Percentiles rank a stretch among this genome's conserved stretches.
These are phyloP conservation scores for Saposhnikovia divaricata DNA, from an alignment of 129 eudicot species.

Conservation along the genomic window DNA sequence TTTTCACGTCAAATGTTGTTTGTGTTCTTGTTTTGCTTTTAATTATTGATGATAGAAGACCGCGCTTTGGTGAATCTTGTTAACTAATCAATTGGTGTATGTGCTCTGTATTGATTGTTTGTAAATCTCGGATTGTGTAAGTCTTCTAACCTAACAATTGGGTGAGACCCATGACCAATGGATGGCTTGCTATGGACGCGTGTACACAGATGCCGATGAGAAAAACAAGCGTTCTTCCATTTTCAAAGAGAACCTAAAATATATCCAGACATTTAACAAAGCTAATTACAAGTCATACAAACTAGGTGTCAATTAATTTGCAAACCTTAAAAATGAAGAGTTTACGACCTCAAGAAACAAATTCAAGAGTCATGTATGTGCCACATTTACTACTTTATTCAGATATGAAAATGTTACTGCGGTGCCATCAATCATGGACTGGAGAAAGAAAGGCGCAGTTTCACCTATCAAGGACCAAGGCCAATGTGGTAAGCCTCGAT, in stretches of 20 bases:
- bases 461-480: background rate
- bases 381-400: background rate
- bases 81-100: no score
- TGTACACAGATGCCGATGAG: slow-evolving; percentile 23
- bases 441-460: background rate
- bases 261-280: slow-evolving; percentile 26
- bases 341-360: background rate
- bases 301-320: background rate
- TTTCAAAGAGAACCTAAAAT: slow-evolving; percentile 19
- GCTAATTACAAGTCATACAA: background rate
- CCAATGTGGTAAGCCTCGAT: background rate
- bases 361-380: background rate
- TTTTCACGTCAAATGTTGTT: no score
- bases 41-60: no score
- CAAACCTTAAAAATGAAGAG: background rate
- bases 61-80: no score
- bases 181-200: slow-evolving; percentile 30
- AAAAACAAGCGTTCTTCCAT: slow-evolving; percentile 23
- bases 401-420: slow-evolving; percentile 1
- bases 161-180: slow-evolving; percentile 27
- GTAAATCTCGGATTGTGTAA: no score
- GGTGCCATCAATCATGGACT: background rate
- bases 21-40: no score
- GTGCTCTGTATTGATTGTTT: no score
- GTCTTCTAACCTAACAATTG: no score